Evolutionary conservation across 768 basidiomycete genomes (phyloP), one percentile per base, ranked within the genome.

Genomic region (Suillus decipiens): DNA sequence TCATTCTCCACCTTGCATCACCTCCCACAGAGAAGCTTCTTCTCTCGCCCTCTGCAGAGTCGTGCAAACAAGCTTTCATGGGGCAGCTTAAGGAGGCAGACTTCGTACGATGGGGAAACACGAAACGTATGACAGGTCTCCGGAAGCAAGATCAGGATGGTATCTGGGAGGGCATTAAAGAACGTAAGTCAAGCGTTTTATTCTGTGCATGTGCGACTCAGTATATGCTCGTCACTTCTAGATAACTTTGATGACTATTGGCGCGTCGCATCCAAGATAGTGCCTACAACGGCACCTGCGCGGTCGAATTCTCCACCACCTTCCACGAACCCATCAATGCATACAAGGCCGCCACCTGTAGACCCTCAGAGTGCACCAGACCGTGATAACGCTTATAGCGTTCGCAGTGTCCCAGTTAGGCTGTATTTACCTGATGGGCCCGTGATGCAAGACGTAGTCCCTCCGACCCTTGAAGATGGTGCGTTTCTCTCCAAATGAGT

Each of bases 241-340:
- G 97, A 96, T 78, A 96, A 95, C 75, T 99, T 95, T 70, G 95
- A 98, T 69, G 88, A 94, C 64, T 97, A 92, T 72, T 96, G 94
- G 89, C 86, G 93, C 33, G 91, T 98, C 66, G 94, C 95, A 3
- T 86, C 90, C n/a, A 95, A 96, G 71, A 85, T 99, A 51, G 89
- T 93, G 33, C 97, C 97, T 3, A 86, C 92, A 2, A 91, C 89
- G 1, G 80, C 86, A 6, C 80, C 86, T 5, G 78, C 82, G 41
- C 84, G 89, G 24, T 79, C 86, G 9, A 81, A 80, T 65, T 89
- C 89, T 2, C 83, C 83, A 3, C 81, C 83, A 24, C 80, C 82
- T 6, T 76, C 86, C 37, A 65, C 79, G 4, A 82, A 82, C n/a
- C 79, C 79, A n/a, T 84, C 89, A 5, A 75, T 87, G 72, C 88